Percentiles rank a stretch among this genome's conserved stretches.
phyloP scores from a whole-genome alignment of 1,139 yeast species.

The Saccharomyces pastorianus region DNA sequence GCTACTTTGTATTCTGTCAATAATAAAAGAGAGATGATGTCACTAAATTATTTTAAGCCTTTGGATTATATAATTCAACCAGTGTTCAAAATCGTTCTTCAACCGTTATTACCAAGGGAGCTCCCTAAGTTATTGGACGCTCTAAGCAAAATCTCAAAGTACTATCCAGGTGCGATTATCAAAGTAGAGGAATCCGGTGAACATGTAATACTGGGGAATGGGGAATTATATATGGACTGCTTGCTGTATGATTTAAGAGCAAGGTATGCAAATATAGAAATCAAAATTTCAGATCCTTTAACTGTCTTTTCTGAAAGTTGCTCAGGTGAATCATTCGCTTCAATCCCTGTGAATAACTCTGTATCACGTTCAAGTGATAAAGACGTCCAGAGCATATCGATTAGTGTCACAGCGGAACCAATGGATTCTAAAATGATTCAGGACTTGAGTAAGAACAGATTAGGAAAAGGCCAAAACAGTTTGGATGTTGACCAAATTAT shows the following conservation, averaged over 20 bases:
- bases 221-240: conserved; percentile 85
- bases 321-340: conserved; percentile 55
- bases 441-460: conserved; percentile 50
- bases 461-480: conserved; percentile 23
- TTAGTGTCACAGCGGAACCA: conserved; percentile 78
- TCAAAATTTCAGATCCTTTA: conserved; percentile 80
- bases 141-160: conserved; percentile 50
- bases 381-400: conserved; percentile 47
- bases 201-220: conserved; percentile 70
- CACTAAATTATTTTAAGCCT: conserved; percentile 33
- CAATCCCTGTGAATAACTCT: conserved; percentile 40
- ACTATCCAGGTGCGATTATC: conserved; percentile 58
- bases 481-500: conserved; percentile 13
- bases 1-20: conserved; percentile 43
- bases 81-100: conserved; percentile 73
- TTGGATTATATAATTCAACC: conserved; percentile 45
- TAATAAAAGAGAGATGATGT: conserved; percentile 7
- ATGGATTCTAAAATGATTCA: conserved; percentile 45
- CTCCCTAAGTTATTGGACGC: conserved; percentile 66
- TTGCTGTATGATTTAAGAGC: conserved; percentile 67
- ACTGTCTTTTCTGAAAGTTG: conserved; percentile 77
- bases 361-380: conserved; percentile 14
- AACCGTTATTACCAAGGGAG: conserved; percentile 74
- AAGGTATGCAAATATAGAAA: conserved; percentile 52
- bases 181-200: conserved; percentile 88